phyloP scores from a whole-genome alignment of 306 rosid genomes.

The Hippophae tibetana region DNA sequence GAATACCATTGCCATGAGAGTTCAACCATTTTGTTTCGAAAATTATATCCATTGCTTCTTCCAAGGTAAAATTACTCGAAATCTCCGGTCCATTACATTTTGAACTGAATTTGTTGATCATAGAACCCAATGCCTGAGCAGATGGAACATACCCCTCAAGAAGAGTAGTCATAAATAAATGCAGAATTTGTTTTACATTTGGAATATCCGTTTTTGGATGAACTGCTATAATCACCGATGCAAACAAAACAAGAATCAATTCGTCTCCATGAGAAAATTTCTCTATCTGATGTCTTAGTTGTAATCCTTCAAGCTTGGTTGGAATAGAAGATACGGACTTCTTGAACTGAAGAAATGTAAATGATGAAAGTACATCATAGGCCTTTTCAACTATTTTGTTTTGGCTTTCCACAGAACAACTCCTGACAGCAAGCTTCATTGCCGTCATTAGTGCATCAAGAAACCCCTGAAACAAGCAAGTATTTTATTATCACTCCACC shows the following conservation, averaged over 20 bases:
- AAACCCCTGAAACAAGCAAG: slow-evolving; percentile 49
- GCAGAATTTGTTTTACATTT: slow-evolving; percentile 41
- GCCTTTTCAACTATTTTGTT: slow-evolving; percentile 53
- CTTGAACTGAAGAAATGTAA: slow-evolving; percentile 35
- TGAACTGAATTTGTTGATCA: slow-evolving; percentile 61
- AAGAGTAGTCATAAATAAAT: slow-evolving; percentile 46
- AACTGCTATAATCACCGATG: slow-evolving; percentile 59
- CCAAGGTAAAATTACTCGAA: slow-evolving; percentile 41
- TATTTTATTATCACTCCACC: slow-evolving; percentile 11
- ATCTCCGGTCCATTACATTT: slow-evolving; percentile 33
- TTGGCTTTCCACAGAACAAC: slow-evolving; percentile 67
- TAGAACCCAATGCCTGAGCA: slow-evolving; percentile 91
- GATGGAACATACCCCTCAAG: slow-evolving; percentile 66
- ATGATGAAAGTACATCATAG: slow-evolving; percentile 44
- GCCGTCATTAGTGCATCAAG: slow-evolving; percentile 62
- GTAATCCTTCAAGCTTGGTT: slow-evolving; percentile 34
- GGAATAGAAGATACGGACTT: slow-evolving; percentile 19
- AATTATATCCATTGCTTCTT: slow-evolving; percentile 68
- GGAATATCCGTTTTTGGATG: slow-evolving; percentile 48
- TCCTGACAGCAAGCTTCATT: slow-evolving; percentile 57
- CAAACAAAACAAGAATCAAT: slow-evolving; percentile 62
- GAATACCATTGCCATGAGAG: slow-evolving; percentile 23
- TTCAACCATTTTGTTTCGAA: slow-evolving; percentile 36
- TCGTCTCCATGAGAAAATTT: slow-evolving; percentile 46
- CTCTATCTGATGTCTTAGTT: slow-evolving; percentile 33